A percentile compares a stretch with the other conserved stretches of the same genome.
These are phyloP conservation scores for Entoloma clypeatum DNA, from an alignment of 1,284 basidiomycete species.

Conservation along the genomic window DNA sequence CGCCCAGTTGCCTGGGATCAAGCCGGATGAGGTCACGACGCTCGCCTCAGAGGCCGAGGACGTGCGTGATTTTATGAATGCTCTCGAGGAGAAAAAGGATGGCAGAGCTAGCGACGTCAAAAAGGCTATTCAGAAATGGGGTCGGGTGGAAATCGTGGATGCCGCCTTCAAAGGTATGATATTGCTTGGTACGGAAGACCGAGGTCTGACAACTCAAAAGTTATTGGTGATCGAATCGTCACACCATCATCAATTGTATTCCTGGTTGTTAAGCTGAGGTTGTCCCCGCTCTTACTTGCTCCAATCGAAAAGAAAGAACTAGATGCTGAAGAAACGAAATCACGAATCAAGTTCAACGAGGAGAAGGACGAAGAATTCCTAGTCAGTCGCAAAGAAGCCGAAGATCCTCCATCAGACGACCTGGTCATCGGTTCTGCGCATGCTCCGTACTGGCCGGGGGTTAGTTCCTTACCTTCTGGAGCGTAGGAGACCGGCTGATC, in stretches of 20 bases:
- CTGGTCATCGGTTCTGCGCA: slow-evolving; percentile 67
- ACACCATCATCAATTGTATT: slow-evolving; percentile 89
- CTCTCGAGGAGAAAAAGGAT: slow-evolving; percentile 54
- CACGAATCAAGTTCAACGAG: slow-evolving; percentile 46
- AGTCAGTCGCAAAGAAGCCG: slow-evolving; percentile 55
- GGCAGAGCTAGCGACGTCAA: slow-evolving; percentile 55
- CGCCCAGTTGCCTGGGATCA: slow-evolving; percentile 77
- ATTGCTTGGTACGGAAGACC: not conserved
- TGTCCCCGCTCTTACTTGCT: slow-evolving; percentile 46
- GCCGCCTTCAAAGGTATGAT: slow-evolving; percentile 82
- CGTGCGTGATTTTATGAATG: slow-evolving; percentile 45
- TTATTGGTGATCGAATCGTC: slow-evolving; percentile 87
- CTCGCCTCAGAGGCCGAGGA: slow-evolving; percentile 38
- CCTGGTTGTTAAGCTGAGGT: slow-evolving; percentile 78
- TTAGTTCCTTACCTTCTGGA: slow-evolving; percentile 36
- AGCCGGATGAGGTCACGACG: slow-evolving; percentile 43
- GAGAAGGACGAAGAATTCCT: slow-evolving; percentile 71
- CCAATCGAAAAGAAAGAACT: slow-evolving; percentile 29
- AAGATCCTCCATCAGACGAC: slow-evolving; percentile 44
- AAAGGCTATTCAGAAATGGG: slow-evolving; percentile 74
- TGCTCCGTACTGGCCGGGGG: slow-evolving; percentile 88
- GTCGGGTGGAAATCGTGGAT: slow-evolving; percentile 78
- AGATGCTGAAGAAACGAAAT: slow-evolving; percentile 49
- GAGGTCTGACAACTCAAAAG: slow-evolving; percentile 36
- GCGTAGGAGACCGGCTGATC: slow-evolving; percentile 4